Percentiles rank a stretch among this genome's conserved stretches.
phyloP scores from a whole-genome alignment of 2,329 filamentous ascomycete genomes.

The Pseudogymnoascus sp. region DNA sequence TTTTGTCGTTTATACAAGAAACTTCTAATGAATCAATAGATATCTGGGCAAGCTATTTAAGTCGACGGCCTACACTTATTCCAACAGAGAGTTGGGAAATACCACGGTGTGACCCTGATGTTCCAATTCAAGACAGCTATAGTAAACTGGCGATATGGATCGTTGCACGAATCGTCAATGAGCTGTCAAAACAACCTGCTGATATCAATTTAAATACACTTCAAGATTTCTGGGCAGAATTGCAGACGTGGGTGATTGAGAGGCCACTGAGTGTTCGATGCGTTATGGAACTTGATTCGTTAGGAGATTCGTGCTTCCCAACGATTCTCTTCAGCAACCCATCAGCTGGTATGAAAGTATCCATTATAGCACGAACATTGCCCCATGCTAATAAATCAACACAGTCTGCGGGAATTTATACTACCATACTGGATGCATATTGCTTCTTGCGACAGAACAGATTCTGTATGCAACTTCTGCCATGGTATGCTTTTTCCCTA shows the following conservation, averaged over 20 bases:
- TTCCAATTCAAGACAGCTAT: constrained; percentile 9
- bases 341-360: constrained; percentile 2
- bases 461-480: not conserved
- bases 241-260: constrained; percentile 8
- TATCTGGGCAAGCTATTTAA: constrained; percentile 5
- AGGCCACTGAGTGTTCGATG: constrained; percentile 7
- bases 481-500: not conserved
- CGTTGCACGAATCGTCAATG: constrained; percentile 8
- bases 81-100: not conserved
- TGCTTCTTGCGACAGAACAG: not conserved
- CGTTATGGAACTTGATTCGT: constrained; percentile 8
- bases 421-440: constrained; percentile 10
- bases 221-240: constrained; percentile 9
- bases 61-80: not conserved
- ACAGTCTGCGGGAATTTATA: constrained; percentile 4
- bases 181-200: not conserved
- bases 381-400: not conserved
- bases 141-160: constrained; percentile 9
- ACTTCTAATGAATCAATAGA: not conserved
- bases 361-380: not conserved
- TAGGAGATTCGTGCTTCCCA: constrained; percentile 9
- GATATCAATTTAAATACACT: not conserved
- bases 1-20: not conserved
- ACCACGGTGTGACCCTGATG: not conserved
- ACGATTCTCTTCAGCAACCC: constrained; percentile 10